Conservation (phyloP, 768 basidiomycete genomes). For the Termitomyces sp. region DNA sequence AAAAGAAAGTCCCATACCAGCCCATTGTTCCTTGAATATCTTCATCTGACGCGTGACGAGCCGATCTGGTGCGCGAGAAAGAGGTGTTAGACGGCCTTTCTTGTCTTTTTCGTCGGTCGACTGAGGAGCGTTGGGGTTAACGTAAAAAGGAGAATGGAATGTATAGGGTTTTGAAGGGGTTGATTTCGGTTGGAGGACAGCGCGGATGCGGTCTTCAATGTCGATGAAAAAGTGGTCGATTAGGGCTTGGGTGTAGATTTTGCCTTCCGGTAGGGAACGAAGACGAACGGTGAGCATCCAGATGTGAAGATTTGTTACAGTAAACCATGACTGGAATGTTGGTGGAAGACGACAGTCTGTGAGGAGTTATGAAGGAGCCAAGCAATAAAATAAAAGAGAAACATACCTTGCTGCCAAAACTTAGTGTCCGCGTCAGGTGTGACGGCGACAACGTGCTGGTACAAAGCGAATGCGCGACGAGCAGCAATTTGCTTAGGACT, state of each 20-base stretch:
- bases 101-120: conserved; percentile 6
- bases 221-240: conserved; percentile 96
- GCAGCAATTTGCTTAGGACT: conserved; percentile 61
- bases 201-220: conserved; percentile 84
- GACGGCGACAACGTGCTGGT: conserved; percentile 51
- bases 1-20: conserved; percentile 73
- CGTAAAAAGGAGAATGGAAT: conserved; percentile 39
- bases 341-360: conserved; percentile 82
- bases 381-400: neutral
- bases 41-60: conserved; percentile 87
- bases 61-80: conserved; percentile 61
- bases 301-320: conserved; percentile 86
- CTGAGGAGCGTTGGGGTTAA: conserved; percentile 38
- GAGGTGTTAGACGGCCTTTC: conserved; percentile 21
- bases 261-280: conserved; percentile 76
- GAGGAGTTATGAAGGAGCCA: conserved; percentile 2
- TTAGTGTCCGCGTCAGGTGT: conserved; percentile 54
- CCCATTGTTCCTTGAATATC: conserved; percentile 89
- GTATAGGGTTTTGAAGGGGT: conserved; percentile 42
- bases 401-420: conserved; percentile 67
- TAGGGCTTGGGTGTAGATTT: conserved; percentile 71
- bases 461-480: conserved; percentile 52
- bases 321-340: conserved; percentile 98
- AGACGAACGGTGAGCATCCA: conserved; percentile 89
- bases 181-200: conserved; percentile 62